These are phyloP conservation scores for Rhodosporidiobolus sp. DNA, from an alignment of 768 basidiomycete genomes.

Conservation along the genomic window DNA sequence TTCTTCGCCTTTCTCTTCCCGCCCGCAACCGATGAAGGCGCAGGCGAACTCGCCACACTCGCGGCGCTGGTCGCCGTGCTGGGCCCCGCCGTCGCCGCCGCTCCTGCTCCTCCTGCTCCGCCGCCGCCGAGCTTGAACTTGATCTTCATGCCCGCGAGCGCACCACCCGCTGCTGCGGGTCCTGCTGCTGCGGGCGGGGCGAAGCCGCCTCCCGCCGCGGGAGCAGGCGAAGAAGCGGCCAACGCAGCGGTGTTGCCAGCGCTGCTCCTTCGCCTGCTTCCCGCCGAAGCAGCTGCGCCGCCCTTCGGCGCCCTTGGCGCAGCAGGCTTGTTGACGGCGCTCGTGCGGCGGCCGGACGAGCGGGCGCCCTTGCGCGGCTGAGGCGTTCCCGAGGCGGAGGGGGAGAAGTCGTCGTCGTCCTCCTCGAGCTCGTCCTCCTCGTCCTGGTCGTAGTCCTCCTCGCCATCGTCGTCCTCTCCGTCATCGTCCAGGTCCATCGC, in stretches of 20 bases:
- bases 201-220: background rate
- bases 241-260: background rate
- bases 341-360: background rate
- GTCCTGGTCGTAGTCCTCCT: slow-evolving; percentile 1
- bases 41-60: background rate
- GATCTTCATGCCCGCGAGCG: slow-evolving; percentile 29
- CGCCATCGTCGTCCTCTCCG: slow-evolving; percentile 1
- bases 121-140: slow-evolving; percentile 36
- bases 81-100: background rate
- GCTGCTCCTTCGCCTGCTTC: background rate
- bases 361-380: background rate
- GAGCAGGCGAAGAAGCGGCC: background rate
- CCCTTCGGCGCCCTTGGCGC: background rate
- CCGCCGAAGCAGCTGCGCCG: background rate
- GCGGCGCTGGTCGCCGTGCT: background rate
- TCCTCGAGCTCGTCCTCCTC: slow-evolving; percentile 8
- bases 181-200: too few species aligned
- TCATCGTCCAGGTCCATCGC: slow-evolving; percentile 2
- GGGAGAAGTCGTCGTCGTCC: slow-evolving; percentile 13
- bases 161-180: background rate
- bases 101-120: background rate
- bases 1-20: background rate
- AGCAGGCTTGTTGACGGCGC: background rate
- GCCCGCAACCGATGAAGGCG: background rate
- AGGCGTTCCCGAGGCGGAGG: background rate